Evolutionary conservation across 179 eudicot genomes (phyloP).

Genomic region (Pouteria campechiana): DNA sequence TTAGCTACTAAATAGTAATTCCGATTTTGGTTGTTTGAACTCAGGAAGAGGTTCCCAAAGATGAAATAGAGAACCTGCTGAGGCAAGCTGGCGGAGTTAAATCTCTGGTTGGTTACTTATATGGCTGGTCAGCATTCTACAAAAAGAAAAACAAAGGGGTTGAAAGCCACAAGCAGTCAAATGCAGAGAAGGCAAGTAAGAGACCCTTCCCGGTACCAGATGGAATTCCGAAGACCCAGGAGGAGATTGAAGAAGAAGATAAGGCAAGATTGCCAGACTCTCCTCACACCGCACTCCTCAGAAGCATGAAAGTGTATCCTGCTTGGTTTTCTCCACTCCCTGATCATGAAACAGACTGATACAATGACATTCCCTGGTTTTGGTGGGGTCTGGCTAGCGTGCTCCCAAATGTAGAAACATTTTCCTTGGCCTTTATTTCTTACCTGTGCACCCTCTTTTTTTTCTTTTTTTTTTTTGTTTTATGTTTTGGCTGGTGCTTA

Average conservation of each 20-base stretch:
- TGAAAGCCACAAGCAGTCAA: background rate
- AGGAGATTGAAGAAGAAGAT: slow-evolving; percentile 79
- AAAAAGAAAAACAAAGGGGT: slow-evolving; percentile 30
- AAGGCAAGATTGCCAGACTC: slow-evolving; percentile 66
- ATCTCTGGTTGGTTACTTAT: slow-evolving; percentile 52
- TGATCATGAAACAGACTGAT: slow-evolving; percentile 35
- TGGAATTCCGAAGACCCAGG: slow-evolving; percentile 55
- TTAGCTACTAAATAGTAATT: background rate
- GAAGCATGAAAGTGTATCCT: slow-evolving; percentile 40
- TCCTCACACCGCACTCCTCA: slow-evolving; percentile 49
- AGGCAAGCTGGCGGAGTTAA: slow-evolving; percentile 57
- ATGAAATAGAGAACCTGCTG: slow-evolving; percentile 65
- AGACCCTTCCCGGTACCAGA: slow-evolving; percentile 49
- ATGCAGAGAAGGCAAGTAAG: background rate
- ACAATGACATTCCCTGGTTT: slow-evolving; percentile 5
- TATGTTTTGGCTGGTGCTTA: no score
- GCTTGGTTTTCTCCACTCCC: slow-evolving; percentile 67
- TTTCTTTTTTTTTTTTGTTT: no score
- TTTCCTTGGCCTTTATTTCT: no score
- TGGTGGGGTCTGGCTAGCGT: no score
- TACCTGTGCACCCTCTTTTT: no score
- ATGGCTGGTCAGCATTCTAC: slow-evolving; percentile 43
- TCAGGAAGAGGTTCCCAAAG: slow-evolving; percentile 51
- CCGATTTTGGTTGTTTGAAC: no score
- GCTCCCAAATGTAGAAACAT: no score